phyloP scores from a whole-genome alignment of 768 basidiomycete species.

The Leccinum subgranulosum region DNA sequence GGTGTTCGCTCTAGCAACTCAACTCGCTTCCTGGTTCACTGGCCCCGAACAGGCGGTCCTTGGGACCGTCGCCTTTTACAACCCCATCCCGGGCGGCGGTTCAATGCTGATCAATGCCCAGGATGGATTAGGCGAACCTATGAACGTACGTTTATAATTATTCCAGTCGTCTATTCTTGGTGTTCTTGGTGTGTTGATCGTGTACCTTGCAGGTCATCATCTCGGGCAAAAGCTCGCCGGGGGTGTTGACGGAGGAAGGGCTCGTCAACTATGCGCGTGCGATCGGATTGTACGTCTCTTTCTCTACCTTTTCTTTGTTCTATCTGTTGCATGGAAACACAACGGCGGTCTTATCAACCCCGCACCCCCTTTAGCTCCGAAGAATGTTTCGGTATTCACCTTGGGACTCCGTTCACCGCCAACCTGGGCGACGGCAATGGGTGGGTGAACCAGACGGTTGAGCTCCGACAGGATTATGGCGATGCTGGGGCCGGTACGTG shows the following conservation, averaged over 20 bases:
- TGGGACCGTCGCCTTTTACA: constrained; percentile 28
- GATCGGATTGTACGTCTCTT: constrained; percentile 54
- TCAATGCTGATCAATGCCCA: constrained; percentile 42
- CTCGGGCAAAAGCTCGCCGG: constrained; percentile 57
- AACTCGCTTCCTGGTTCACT: constrained; percentile 3
- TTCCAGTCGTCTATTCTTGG: neutral
- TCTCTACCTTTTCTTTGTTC: neutral
- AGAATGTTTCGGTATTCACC: constrained; percentile 39
- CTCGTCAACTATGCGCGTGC: constrained; percentile 58
- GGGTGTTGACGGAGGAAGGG: constrained; percentile 53
- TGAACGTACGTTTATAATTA: constrained; percentile 36
- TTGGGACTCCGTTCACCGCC: constrained; percentile 38
- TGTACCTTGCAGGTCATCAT: constrained; percentile 48
- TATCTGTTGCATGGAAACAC: neutral
- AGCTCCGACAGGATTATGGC: constrained; percentile 45
- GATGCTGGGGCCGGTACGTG: constrained; percentile 39
- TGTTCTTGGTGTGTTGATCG: neutral
- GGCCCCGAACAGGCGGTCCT: neutral
- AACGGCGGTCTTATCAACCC: too few species aligned
- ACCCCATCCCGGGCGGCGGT: constrained; percentile 37
- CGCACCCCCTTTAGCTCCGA: constrained; percentile 28
- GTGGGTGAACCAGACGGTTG: constrained; percentile 40
- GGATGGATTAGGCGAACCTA: constrained; percentile 40
- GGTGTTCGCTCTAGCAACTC: neutral
- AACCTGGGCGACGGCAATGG: constrained; percentile 49